A percentile compares a stretch with the other conserved stretches of the same genome.
These are phyloP conservation scores for Salvia hispanica DNA, from an alignment of 257 asterid genomes.

Conservation along the genomic window DNA sequence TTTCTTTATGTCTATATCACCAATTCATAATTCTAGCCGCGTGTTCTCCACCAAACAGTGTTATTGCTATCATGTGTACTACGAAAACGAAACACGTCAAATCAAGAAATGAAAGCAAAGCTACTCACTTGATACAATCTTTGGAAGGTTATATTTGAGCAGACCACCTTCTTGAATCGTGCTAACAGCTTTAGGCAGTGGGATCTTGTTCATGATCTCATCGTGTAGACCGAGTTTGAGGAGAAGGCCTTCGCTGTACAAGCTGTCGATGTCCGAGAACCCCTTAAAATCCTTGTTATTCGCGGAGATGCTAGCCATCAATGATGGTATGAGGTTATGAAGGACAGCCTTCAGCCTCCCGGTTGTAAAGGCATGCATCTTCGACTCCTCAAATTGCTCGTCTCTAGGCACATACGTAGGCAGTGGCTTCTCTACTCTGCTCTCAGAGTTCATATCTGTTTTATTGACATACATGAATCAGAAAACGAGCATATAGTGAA, in stretches of 20 bases:
- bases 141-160: constrained; percentile 81
- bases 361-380: constrained; percentile 72
- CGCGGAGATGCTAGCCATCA: constrained; percentile 80
- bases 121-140: constrained; percentile 75
- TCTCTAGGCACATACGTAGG: constrained; percentile 95
- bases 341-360: constrained; percentile 90
- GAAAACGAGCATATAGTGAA: not conserved
- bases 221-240: constrained; percentile 82
- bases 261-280: constrained; percentile 82
- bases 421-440: constrained; percentile 92
- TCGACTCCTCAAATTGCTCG: constrained; percentile 94
- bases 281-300: constrained; percentile 81
- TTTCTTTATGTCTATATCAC: not conserved
- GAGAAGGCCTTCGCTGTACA: constrained; percentile 82
- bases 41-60: not conserved
- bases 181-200: constrained; percentile 71
- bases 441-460: constrained; percentile 68
- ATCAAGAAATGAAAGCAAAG: not conserved
- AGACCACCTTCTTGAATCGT: constrained; percentile 75
- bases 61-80: not conserved
- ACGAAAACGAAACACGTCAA: too few species aligned
- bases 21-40: not conserved
- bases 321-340: constrained; percentile 73
- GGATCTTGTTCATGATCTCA: constrained; percentile 69
- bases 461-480: constrained; percentile 11